Evolutionary conservation across 148 eudicot species (phyloP), one percentile per base, ranked within the genome.

Genomic region (Rhododendron kiyosumense): DNA sequence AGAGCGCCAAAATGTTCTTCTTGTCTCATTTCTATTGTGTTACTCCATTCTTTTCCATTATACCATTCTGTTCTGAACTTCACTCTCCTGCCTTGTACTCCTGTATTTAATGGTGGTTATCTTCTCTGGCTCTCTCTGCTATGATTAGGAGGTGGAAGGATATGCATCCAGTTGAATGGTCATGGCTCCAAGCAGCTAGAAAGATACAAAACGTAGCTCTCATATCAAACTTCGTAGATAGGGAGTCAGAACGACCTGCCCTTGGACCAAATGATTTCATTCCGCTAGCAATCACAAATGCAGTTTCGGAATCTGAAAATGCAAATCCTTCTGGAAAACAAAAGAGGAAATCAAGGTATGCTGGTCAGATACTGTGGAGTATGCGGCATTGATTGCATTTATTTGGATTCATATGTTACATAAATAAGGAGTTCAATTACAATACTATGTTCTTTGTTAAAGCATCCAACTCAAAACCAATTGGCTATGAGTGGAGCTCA

Each of bases 181-280:
- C 91, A 61, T 43, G 81, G 83, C 92, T 90, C 22, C 89, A 90
- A 88, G 95, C 88, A 80, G 95, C 93, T 57, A 90, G 87, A 89
- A 87, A 85, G 85, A 83, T 92, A 34, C 91, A 85, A 84, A 92
- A 83, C 81, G 89, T 78, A 78, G 97, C 95, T 81, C 87, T 93
- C 34, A 90, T 93, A 61, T 92, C 97, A 41, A 95, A 96, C 87
- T 95, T 95, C 85, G 99, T 96, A 43, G 99, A 95, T 85, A 90
- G 99, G 85, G 98, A 95, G 90, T 88, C 93, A 1, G 93, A 94
- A 83, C 91, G 98, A 84, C 98, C 99, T 86, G 88, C 95, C 71
- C 90, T 96, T 81, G 93, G 92, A 81, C 90, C 94, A 22, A 81
- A 89, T 85, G 99, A 95, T 89, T 94, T 95, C 77, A 43, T 89